Conservation (phyloP, 2,329 filamentous ascomycete species). For the Curvularia sp. region DNA sequence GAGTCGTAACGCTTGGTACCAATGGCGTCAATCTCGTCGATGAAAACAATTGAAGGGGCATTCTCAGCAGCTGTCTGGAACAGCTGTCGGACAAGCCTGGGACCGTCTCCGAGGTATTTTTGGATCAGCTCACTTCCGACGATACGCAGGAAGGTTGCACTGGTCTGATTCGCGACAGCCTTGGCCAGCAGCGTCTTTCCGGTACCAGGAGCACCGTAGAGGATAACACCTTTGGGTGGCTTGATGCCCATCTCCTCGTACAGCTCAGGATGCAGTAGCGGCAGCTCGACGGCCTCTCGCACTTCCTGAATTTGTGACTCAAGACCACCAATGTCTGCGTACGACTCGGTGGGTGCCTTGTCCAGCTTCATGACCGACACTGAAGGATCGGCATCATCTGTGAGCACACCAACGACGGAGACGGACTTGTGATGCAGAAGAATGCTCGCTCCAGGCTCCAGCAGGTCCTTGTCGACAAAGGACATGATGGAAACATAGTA, state of each 20-base stretch:
- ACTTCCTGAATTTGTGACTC: slow-evolving; percentile 98
- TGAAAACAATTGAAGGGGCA: slow-evolving; percentile 96
- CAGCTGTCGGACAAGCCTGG: slow-evolving; percentile 90
- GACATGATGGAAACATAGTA: slow-evolving; percentile 99
- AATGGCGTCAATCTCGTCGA: slow-evolving; percentile 98
- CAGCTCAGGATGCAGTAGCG: slow-evolving; percentile 90
- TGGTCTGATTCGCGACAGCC: slow-evolving; percentile 98
- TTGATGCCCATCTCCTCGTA: slow-evolving; percentile 99
- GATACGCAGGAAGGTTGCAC: slow-evolving; percentile 95
- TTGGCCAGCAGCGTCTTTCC: slow-evolving; percentile 96
- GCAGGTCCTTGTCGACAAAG: slow-evolving; percentile 97
- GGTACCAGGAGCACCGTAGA: slow-evolving; percentile 95
- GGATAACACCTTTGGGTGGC: slow-evolving; percentile 97
- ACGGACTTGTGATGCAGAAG: slow-evolving; percentile 97
- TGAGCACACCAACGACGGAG: slow-evolving; percentile 95
- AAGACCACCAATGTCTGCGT: slow-evolving; percentile 96
- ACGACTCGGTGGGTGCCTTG: slow-evolving; percentile 97
- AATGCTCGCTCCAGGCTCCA: slow-evolving; percentile 95
- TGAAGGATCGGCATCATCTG: slow-evolving; percentile 91
- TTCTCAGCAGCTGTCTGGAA: slow-evolving; percentile 97
- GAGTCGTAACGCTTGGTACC: slow-evolving; percentile 99
- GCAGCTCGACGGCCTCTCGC: slow-evolving; percentile 93
- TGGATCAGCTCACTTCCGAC: slow-evolving; percentile 97
- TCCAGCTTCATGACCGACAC: slow-evolving; percentile 99
- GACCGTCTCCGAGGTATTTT: slow-evolving; percentile 97